Evolutionary conservation across 2,329 filamentous ascomycete species (phyloP), one percentile per base, ranked within the genome.

Genomic region (Aspergillus brasiliensis): DNA sequence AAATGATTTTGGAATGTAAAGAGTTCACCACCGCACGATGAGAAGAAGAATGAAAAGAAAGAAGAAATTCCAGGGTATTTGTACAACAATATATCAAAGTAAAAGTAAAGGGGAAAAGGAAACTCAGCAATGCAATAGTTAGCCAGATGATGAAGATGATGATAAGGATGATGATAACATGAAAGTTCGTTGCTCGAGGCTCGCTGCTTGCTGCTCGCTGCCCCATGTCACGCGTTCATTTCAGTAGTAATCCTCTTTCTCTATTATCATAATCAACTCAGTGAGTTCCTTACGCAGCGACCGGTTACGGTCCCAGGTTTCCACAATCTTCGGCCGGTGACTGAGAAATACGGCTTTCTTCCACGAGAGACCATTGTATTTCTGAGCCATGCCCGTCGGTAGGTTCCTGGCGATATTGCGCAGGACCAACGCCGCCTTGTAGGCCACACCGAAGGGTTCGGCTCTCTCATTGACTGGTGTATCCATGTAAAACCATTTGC

Each of bases 351-450:
- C 71, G 5, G 73, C 72, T 51, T 76, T 74, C 63, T 75, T 77
- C 75, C 75, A 77, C 4, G 74, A 69, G 40, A 76, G 65, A 4
- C 68, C 67, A 17, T 71, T 66, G 34, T 72, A 69, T 53, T 69
- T 64, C 0, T 69, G 65, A 0, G 72, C 67, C 11, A 67, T 68
- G 2, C 71, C 71, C 51, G 70, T 71, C 0, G 77, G 77, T 3
- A 80, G 69, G 60, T 79, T 78, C 8, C 77, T 69, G 8, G 79
- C 77, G 27, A 82, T 70, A 53, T 82, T 82, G 44, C 80, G 77
- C 64, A 82, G 62, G 3, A 82, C 75, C 48, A 82, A 67, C 6
- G 77, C 73, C 27, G 79, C 78, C 65, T 80, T 80, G 68, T 80
- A 81, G 19, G 81, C 77, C 15, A 81, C 71, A 10, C 80, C 80